Evolutionary conservation across 73 alveolate genomes (phyloP), one percentile per base, ranked within the genome.

Genomic region (Breviolum minutum): DNA sequence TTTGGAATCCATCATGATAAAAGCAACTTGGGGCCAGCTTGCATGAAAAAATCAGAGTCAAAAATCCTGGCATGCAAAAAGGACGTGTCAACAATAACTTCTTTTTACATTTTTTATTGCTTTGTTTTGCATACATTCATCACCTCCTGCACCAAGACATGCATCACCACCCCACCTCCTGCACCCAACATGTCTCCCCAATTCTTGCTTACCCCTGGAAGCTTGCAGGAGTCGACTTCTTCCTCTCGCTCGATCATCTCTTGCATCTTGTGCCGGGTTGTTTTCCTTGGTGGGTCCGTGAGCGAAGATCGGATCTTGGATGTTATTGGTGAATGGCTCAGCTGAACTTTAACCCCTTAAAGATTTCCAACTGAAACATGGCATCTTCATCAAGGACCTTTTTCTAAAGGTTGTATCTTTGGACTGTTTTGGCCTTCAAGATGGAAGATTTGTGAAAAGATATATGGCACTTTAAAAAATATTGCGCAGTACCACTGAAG

Each of bases 161-260:
- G 54, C 0, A 40, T 40, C 54, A 40, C 54, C 54, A 3, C 54
- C 54, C 54, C 5, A 40, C 54, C 54, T 40, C 54, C 54, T 40
- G 54, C 54, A 40, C 3, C 54, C 54, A 40, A 40, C 54, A 40
- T 40, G 54, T 40, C 85, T n/a, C 20, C 85, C 85, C 85, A 76
- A 19, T 24, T 76, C 63, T 9, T 79, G 63, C 66, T 29, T 9
- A 79, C 66, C 8, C 27, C 30, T 32, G 7, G 1, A 27, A 79
- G 66, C 8, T 32, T 32, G 66, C 9, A 79, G 87, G 60, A 12
- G 0, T 27, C 11, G 2, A 2, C 4, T 79, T 29, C 30, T 14
- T 79, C 87, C 66, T 79, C 87, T 5, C 66, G 63, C 87, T 79
- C 87, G 8, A 79, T 79, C 66, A 2, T 3, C 87, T 79, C 87